phyloP scores from a whole-genome alignment of 805 yeast species.

The Metschnikowia anglica region DNA sequence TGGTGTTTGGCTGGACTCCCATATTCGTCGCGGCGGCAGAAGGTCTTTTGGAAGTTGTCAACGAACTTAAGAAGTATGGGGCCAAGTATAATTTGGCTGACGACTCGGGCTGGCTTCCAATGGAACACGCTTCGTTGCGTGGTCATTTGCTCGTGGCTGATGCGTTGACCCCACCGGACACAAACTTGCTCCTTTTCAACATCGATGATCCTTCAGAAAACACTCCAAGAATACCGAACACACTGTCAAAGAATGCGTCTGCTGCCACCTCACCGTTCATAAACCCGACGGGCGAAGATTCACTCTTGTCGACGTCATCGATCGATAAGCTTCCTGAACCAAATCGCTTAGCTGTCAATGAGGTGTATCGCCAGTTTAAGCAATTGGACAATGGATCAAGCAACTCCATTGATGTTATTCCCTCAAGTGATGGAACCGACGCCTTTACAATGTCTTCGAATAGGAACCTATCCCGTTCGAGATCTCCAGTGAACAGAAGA shows the following conservation, averaged over 20 bases:
- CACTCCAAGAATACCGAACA: conserved; percentile 18
- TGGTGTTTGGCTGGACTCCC: conserved; percentile 91
- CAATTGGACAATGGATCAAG: conserved; percentile 24
- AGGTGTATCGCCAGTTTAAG: conserved; percentile 42
- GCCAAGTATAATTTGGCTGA: conserved; percentile 61
- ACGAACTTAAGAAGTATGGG: conserved; percentile 50
- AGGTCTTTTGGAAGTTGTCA: conserved; percentile 61
- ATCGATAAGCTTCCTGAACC: conserved; percentile 40
- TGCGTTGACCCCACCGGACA: conserved; percentile 51
- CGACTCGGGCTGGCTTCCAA: conserved; percentile 94
- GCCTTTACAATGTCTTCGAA: conserved; percentile 18
- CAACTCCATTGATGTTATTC: conserved; percentile 19
- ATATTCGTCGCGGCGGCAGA: conserved; percentile 87
- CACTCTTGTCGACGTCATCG: conserved; percentile 29
- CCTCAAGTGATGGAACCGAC: conserved; percentile 17
- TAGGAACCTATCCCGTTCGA: conserved; percentile 12
- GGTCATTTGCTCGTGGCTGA: conserved; percentile 78
- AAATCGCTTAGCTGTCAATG: conserved; percentile 30
- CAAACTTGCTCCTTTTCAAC: conserved; percentile 34
- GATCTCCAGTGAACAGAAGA: conserved; percentile 22
- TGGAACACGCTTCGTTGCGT: conserved; percentile 90
- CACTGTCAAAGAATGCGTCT: conserved; percentile 18
- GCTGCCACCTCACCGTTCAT: conserved; percentile 19
- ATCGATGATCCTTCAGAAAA: conserved; percentile 37
- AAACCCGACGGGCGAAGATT: conserved; percentile 18